Percentiles rank a stretch among this genome's conserved stretches.
These are phyloP conservation scores for Colletotrichum ledebouriae DNA, from an alignment of 2,329 filamentous ascomycete species.

Conservation along the genomic window DNA sequence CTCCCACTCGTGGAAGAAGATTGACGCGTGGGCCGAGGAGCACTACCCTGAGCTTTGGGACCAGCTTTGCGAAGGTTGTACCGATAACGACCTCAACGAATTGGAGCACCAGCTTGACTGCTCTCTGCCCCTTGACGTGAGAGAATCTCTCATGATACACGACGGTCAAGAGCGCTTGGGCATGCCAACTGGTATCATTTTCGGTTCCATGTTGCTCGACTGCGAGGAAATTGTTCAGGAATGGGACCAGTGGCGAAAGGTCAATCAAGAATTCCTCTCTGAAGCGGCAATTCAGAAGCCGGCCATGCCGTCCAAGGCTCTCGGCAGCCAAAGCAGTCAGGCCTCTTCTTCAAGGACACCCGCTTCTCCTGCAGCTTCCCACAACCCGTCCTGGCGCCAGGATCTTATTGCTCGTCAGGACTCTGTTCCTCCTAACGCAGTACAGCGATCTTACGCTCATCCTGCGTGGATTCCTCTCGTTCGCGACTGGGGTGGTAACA, in stretches of 20 bases:
- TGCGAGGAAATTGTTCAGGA: constrained; percentile 99
- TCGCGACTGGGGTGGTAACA: constrained; percentile 98
- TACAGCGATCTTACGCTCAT: constrained; percentile 94
- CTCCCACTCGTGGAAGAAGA: constrained; percentile 90
- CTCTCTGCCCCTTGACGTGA: constrained; percentile 91
- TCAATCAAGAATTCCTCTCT: constrained; percentile 89
- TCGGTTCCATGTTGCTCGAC: constrained; percentile 94
- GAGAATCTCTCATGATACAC: constrained; percentile 90
- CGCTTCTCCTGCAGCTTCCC: constrained; percentile 58
- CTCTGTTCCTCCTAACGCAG: constrained; percentile 85
- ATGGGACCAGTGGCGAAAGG: constrained; percentile 95
- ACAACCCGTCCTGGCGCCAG: constrained; percentile 82
- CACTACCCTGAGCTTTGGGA: constrained; percentile 96
- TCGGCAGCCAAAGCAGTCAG: constrained; percentile 70
- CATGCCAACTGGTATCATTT: constrained; percentile 90
- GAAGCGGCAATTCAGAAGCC: constrained; percentile 70
- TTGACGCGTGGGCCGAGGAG: constrained; percentile 93
- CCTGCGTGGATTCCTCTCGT: constrained; percentile 96
- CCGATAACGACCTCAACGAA: constrained; percentile 95
- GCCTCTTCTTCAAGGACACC: constrained; percentile 78
- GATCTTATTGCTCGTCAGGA: constrained; percentile 88
- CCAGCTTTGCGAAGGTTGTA: constrained; percentile 92
- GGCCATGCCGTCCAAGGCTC: constrained; percentile 77
- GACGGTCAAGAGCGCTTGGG: constrained; percentile 98
- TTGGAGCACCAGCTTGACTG: constrained; percentile 96